Percentiles rank a stretch among this genome's conserved stretches.
phyloP scores from a whole-genome alignment of 2,329 filamentous ascomycete genomes.

The Alternaria brassicae region DNA sequence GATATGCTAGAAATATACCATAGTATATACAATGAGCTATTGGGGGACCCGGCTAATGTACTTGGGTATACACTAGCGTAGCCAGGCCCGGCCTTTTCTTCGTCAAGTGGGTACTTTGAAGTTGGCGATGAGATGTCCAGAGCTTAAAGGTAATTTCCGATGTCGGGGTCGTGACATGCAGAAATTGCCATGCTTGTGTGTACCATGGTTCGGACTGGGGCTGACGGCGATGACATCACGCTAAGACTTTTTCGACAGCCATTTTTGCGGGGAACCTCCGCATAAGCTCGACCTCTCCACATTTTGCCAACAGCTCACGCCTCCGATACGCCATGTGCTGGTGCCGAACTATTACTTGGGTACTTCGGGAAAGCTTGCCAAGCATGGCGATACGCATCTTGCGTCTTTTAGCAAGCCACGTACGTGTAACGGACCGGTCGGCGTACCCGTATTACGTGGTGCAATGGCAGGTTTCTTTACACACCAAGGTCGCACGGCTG shows the following conservation, averaged over 20 bases:
- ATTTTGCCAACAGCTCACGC: constrained; percentile 5
- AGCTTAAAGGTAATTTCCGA: background rate
- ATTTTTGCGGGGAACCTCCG: constrained; percentile 25
- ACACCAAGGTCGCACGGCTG: background rate
- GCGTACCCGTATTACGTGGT: constrained; percentile 5
- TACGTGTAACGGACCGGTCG: constrained; percentile 24
- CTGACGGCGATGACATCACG: constrained; percentile 29
- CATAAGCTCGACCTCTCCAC: constrained; percentile 3
- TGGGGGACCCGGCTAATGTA: background rate
- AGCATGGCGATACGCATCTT: constrained; percentile 11
- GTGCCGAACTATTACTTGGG: constrained; percentile 4
- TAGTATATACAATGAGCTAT: background rate
- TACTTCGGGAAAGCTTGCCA: constrained; percentile 7
- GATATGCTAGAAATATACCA: background rate
- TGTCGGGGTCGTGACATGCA: background rate
- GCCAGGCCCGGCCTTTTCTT: background rate
- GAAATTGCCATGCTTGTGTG: constrained; percentile 4
- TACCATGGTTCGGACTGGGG: constrained; percentile 19
- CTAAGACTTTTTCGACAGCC: constrained; percentile 20
- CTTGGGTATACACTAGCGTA: background rate
- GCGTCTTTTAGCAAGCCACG: constrained; percentile 22
- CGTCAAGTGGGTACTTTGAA: background rate
- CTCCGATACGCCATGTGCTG: constrained; percentile 5
- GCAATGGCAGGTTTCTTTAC: constrained; percentile 26
- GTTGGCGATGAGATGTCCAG: background rate